Conservation (phyloP, 305 asterid genomes). For the Fraxinus xanthoxyloides region DNA sequence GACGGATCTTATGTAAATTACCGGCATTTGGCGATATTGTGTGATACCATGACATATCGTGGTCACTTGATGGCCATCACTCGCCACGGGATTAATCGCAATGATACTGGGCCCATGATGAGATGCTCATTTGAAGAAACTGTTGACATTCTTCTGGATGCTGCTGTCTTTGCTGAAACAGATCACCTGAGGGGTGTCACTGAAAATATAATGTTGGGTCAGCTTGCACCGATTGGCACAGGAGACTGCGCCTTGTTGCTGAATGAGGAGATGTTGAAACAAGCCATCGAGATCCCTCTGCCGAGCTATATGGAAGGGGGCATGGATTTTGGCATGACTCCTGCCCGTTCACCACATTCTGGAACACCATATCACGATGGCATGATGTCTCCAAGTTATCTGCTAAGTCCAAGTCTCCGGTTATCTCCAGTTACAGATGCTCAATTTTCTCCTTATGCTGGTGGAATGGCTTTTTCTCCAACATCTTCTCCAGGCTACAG, state of each 20-base stretch:
- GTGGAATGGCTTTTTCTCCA: slow-evolving; percentile 90
- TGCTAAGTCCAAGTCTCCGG: slow-evolving; percentile 76
- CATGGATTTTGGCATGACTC: slow-evolving; percentile 90
- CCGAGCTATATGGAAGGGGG: slow-evolving; percentile 96
- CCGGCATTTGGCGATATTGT: slow-evolving; percentile 87
- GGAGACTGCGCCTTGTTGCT: slow-evolving; percentile 83
- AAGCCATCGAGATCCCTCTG: slow-evolving; percentile 81
- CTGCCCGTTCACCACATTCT: slow-evolving; percentile 71
- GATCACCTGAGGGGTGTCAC: slow-evolving; percentile 89
- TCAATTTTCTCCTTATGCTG: slow-evolving; percentile 82
- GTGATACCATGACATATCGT: slow-evolving; percentile 98
- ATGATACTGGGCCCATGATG: slow-evolving; percentile 98
- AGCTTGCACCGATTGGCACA: slow-evolving; percentile 97
- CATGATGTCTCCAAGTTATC: slow-evolving; percentile 86
- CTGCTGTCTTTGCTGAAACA: slow-evolving; percentile 91
- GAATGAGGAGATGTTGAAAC: slow-evolving; percentile 90
- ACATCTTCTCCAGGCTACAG: slow-evolving; percentile 77
- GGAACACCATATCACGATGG: slow-evolving; percentile 88
- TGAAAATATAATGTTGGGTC: slow-evolving; percentile 94
- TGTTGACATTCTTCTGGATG: slow-evolving; percentile 97
- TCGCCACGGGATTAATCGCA: slow-evolving; percentile 92
- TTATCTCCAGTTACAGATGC: slow-evolving; percentile 71
- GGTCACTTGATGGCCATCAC: slow-evolving; percentile 99
- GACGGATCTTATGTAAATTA: slow-evolving; percentile 98
- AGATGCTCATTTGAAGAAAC: slow-evolving; percentile 99